Evolutionary conservation across 1,139 yeast species (phyloP).

Genomic region (Debaryomycetaceae sp.): DNA sequence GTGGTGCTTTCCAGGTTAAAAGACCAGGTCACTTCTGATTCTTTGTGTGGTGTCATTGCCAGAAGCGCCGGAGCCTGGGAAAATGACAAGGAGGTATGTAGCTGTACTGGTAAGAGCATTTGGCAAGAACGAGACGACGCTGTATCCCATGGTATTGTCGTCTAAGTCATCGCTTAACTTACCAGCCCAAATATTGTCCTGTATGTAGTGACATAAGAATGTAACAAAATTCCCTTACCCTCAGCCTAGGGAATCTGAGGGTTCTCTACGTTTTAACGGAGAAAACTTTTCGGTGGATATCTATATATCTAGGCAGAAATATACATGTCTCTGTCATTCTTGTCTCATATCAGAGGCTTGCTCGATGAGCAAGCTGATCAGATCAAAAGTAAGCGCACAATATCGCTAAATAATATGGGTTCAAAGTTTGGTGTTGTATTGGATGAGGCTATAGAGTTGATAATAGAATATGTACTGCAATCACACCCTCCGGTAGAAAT

Average conservation of each 20-base stretch:
- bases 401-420: conserved; percentile 17
- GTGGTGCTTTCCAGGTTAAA: conserved; percentile 54
- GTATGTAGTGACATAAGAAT: background rate
- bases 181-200: background rate
- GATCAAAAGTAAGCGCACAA: conserved; percentile 17
- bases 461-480: conserved; percentile 23
- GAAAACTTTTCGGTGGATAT: background rate
- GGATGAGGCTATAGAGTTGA: conserved; percentile 23
- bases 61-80: conserved; percentile 98
- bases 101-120: conserved; percentile 91
- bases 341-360: conserved; percentile 11
- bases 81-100: conserved; percentile 87
- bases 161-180: background rate
- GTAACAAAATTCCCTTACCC: background rate
- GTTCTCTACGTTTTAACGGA: background rate
- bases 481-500: conserved; percentile 36
- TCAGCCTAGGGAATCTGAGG: background rate
- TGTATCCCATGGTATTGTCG: conserved; percentile 46
- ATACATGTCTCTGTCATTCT: conserved; percentile 11
- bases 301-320: background rate
- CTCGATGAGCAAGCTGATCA: conserved; percentile 26
- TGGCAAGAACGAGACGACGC: conserved; percentile 95
- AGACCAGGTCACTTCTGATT: conserved; percentile 37
- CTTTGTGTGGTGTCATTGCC: conserved; percentile 84
- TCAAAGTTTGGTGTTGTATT: conserved; percentile 7